phyloP scores from a whole-genome alignment of 805 yeast species.

The Ascoidea rubescens region DNA sequence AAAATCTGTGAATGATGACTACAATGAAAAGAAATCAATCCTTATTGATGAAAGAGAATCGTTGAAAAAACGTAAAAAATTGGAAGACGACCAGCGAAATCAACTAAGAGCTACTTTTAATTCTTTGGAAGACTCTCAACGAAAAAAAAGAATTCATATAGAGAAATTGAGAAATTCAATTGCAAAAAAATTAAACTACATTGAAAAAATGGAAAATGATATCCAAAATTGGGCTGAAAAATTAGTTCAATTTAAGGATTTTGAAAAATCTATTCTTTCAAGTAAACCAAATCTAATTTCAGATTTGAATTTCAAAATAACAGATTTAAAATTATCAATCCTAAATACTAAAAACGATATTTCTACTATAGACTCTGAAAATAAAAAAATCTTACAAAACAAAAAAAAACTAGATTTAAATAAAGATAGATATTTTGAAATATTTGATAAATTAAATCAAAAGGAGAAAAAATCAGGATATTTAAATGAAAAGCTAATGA shows the following conservation, averaged over 20 bases:
- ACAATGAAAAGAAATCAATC: slow-evolving; percentile 60
- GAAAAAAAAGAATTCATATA: not conserved
- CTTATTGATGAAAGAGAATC: slow-evolving; percentile 47
- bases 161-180: not conserved
- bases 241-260: not conserved
- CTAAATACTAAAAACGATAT: not conserved
- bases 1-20: slow-evolving; percentile 32
- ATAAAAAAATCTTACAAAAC: not conserved
- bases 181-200: not conserved
- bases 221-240: not conserved
- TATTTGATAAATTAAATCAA: too few relatives aligned
- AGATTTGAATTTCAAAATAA: not conserved
- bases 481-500: not conserved
- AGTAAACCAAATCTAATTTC: not conserved
- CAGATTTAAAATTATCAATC: not conserved
- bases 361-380: not conserved
- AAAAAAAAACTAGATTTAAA: not conserved
- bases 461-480: not conserved
- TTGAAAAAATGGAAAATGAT: not conserved
- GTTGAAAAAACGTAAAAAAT: not conserved
- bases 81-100: not conserved
- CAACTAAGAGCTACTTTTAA: not conserved
- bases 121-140: not conserved
- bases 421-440: not conserved
- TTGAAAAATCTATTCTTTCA: too few relatives aligned